phyloP scores from a whole-genome alignment of 1,284 basidiomycete genomes.

The Ustilago tritici region DNA sequence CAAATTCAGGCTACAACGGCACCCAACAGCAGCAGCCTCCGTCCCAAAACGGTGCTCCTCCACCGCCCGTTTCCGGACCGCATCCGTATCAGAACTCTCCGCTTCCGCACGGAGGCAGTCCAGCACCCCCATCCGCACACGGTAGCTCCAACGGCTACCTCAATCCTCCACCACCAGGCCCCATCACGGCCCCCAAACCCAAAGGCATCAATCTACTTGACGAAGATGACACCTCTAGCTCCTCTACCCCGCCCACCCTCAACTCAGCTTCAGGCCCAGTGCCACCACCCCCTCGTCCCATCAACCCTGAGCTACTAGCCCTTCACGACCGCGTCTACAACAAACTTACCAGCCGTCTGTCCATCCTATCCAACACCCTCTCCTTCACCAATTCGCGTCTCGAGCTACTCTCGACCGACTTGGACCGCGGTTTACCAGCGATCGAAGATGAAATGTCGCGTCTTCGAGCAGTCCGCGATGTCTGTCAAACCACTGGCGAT shows the following conservation, averaged over 20 bases:
- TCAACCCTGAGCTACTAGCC: constrained; percentile 79
- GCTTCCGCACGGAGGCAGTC: background rate
- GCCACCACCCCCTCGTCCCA: constrained; percentile 86
- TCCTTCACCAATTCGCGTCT: constrained; percentile 80
- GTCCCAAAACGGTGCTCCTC: constrained; percentile 1
- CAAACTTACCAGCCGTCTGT: constrained; percentile 79
- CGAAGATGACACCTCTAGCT: constrained; percentile 22
- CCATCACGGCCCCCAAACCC: constrained; percentile 20
- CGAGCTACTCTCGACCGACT: constrained; percentile 82
- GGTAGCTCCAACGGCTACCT: constrained; percentile 11
- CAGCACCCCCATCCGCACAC: background rate
- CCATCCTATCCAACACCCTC: constrained; percentile 77
- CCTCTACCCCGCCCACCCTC: background rate
- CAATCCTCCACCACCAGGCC: constrained; percentile 6
- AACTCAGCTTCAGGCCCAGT: constrained; percentile 1
- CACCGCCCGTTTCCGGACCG: constrained; percentile 16
- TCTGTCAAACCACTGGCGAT: constrained; percentile 82
- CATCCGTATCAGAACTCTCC: constrained; percentile 10
- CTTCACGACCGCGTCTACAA: constrained; percentile 85
- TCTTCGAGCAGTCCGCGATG: constrained; percentile 92
- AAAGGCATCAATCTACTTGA: constrained; percentile 45
- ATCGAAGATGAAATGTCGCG: constrained; percentile 94
- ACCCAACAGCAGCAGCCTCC: constrained; percentile 10
- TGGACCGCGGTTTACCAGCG: constrained; percentile 88
- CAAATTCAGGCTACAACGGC: constrained; percentile 6